phyloP scores from a whole-genome alignment of 2,329 filamentous ascomycete species.

The Blumeria graminis region DNA sequence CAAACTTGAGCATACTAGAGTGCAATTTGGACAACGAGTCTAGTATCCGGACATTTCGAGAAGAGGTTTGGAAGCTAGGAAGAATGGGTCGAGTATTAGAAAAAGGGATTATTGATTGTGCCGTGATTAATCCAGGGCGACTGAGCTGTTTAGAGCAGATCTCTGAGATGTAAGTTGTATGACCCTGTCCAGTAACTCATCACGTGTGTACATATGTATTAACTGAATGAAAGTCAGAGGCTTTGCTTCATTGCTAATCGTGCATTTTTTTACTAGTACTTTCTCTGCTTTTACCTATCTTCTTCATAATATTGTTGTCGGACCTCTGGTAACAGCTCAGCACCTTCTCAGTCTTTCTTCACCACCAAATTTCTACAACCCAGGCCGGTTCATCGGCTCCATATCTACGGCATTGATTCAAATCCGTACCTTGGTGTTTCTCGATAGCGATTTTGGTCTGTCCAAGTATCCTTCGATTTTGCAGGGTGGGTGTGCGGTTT shows the following conservation, averaged over 20 bases:
- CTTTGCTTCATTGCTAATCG: too few relatives aligned
- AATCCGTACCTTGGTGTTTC: constrained; percentile 24
- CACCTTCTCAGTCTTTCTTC: constrained; percentile 20
- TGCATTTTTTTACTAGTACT: constrained; percentile 16
- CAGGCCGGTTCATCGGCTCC: background rate
- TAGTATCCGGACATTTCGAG: constrained; percentile 20
- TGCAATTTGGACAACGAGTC: constrained; percentile 28
- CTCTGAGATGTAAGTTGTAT: constrained; percentile 17
- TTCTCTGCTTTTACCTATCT: constrained; percentile 29
- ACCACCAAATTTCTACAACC: constrained; percentile 1
- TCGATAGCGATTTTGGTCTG: constrained; percentile 31
- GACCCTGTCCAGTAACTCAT: too few relatives aligned
- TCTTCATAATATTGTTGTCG: constrained; percentile 31
- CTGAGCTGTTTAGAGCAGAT: constrained; percentile 25
- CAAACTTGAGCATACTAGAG: constrained; percentile 12
- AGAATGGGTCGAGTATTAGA: constrained; percentile 5
- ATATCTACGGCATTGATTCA: constrained; percentile 2
- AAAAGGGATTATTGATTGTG: constrained; percentile 19
- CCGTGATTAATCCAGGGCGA: constrained; percentile 31
- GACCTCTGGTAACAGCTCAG: constrained; percentile 30
- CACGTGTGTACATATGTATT: too few relatives aligned
- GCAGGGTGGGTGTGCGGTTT: constrained; percentile 32
- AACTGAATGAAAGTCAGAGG: too few relatives aligned
- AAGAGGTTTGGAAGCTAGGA: constrained; percentile 5
- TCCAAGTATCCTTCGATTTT: constrained; percentile 24